Base-by-base conservation (phyloP, 805 yeast genomes). In the Ascoidea rubescens region DNA sequence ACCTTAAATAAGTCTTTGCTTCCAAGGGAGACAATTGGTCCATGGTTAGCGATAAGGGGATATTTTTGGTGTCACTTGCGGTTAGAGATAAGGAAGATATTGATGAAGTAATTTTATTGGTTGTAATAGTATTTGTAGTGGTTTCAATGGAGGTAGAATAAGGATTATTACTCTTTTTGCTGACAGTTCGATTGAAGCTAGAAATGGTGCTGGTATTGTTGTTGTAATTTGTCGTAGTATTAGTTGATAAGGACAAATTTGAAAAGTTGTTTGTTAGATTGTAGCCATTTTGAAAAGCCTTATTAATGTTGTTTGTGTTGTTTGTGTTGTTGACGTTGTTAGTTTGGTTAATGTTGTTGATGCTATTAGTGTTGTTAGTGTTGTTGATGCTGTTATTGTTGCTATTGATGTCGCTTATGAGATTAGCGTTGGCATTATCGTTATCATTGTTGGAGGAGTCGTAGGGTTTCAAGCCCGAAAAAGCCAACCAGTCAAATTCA, bases 1-100 rank as follows among this genome's bases (percentile, higher is more conserved):
- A 91, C 57, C 96, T 72, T 58, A 91, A 77, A 65, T 91, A 91
- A 1, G 96, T 85, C 60, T 83, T 79, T 10, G 80, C 77, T 65
- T 91, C 99, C 53, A 84, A 85, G 17, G 74, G 73, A 0, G 96
- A 77, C 48, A 91, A 73, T 53, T 87, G 87, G 48, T 74, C 77
- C 1, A 78, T 74, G 1, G 82, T 71, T n/a, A 86, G 67, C 2
- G 88, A 78, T 50, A 85, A 65, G 0, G 90, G 87, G 2, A 80
- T 74, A 43, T 31, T 17, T 1, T 5, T 47, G 43, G 45, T 10
- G 28, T 46, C 48, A 46, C n/a, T 46, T 16, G 48, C 5, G 28
- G 42, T 37, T 31, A 17, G 6, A 14, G 49, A 37, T 37, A 2
- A 10, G 8, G 8, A 10, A 37, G 43, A 37, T 10, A 2, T 37